Conservation (phyloP, 2,329 filamentous ascomycete genomes). For the Periconia sp. region DNA sequence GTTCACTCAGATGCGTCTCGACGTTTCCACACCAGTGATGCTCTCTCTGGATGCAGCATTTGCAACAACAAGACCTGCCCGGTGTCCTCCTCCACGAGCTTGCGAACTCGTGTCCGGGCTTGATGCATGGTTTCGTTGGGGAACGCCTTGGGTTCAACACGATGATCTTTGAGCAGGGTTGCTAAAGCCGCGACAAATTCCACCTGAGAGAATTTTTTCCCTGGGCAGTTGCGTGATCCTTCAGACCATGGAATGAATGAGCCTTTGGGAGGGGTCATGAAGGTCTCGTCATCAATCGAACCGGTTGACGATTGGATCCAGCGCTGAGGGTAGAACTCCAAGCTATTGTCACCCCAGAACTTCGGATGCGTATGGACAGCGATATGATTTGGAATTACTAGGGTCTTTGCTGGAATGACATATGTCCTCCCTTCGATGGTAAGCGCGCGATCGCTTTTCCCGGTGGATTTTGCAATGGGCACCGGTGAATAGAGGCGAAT, state of each 20-base stretch:
- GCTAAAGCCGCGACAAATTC: constrained; percentile 21
- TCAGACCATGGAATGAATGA: constrained; percentile 16
- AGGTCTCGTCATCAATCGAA: background rate
- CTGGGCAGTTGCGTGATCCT: constrained; percentile 20
- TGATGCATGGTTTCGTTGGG: background rate
- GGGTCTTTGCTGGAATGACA: constrained; percentile 1
- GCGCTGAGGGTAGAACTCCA: constrained; percentile 33
- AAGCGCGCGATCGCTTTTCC: background rate
- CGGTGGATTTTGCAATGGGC: constrained; percentile 20
- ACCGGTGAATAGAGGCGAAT: constrained; percentile 10
- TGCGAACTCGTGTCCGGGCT: constrained; percentile 4
- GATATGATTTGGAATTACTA: constrained; percentile 16
- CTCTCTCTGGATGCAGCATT: constrained; percentile 15
- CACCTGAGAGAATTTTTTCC: constrained; percentile 23
- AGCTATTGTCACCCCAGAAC: constrained; percentile 31
- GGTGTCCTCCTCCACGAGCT: constrained; percentile 7
- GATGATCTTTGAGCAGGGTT: constrained; percentile 13
- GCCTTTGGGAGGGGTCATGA: constrained; percentile 4
- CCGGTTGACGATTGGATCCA: constrained; percentile 19
- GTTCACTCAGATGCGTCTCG: too few relatives aligned
- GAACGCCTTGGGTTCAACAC: background rate
- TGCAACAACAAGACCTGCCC: constrained; percentile 16
- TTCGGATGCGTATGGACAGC: constrained; percentile 31
- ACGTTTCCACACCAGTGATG: constrained; percentile 10
- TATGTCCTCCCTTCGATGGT: background rate